Conservation (phyloP, 495 filamentous ascomycete species). For the Xylaria bambusicola region DNA sequence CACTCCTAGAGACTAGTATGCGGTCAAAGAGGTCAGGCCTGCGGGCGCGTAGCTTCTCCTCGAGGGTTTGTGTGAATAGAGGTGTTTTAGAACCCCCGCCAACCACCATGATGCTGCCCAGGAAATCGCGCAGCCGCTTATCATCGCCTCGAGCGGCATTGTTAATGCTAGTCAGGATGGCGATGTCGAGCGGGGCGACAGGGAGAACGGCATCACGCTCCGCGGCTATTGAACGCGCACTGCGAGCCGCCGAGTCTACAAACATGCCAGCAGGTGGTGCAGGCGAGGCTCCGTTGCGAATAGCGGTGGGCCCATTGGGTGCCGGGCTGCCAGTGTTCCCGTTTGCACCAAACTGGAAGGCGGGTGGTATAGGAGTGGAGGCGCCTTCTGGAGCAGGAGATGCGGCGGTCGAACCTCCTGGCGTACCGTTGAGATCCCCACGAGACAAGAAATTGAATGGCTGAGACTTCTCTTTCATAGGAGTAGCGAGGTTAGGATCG, state of each 20-base stretch:
- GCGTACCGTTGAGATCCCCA: slow-evolving; percentile 62
- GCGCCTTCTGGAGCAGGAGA: slow-evolving; percentile 81
- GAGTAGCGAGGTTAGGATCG: slow-evolving; percentile 48
- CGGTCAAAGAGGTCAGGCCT: slow-evolving; percentile 74
- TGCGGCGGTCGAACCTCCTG: slow-evolving; percentile 79
- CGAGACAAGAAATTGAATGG: slow-evolving; percentile 58
- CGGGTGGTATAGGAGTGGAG: slow-evolving; percentile 63
- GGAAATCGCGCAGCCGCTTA: slow-evolving; percentile 86
- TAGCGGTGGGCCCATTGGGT: slow-evolving; percentile 46
- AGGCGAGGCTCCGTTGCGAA: slow-evolving; percentile 51
- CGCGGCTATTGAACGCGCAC: slow-evolving; percentile 53
- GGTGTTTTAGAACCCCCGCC: slow-evolving; percentile 84
- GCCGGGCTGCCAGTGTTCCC: slow-evolving; percentile 47
- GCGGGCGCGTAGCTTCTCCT: slow-evolving; percentile 71
- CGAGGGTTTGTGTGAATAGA: slow-evolving; percentile 73
- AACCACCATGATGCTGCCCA: slow-evolving; percentile 93
- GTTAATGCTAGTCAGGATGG: slow-evolving; percentile 82
- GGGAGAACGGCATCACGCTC: slow-evolving; percentile 84
- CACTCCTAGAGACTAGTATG: slow-evolving; percentile 85
- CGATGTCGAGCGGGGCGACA: slow-evolving; percentile 77
- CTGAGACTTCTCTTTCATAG: slow-evolving; percentile 53
- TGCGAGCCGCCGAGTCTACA: slow-evolving; percentile 44
- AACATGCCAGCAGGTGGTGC: slow-evolving; percentile 41
- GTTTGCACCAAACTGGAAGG: slow-evolving; percentile 52
- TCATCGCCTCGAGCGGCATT: slow-evolving; percentile 88